Evolutionary conservation across 2,329 filamentous ascomycete genomes (phyloP), one percentile per base, ranked within the genome.

Genomic region (Thelonectria olida): DNA sequence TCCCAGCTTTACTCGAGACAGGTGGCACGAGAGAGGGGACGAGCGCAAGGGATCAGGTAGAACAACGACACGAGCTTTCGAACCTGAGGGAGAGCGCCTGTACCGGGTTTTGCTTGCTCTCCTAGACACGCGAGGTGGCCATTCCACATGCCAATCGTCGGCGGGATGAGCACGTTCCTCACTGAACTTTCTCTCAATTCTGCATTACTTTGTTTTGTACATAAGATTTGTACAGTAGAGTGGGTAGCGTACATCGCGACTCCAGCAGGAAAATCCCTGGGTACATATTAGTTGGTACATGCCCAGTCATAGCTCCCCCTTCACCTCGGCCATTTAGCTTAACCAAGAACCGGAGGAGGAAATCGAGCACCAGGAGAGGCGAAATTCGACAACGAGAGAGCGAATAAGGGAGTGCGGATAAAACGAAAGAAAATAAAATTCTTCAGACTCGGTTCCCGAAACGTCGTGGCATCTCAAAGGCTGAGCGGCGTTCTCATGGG

Each of bases 81-180:
- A 48, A 52, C 51, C 44, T 45, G 20, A 15, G 38, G 57, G 54
- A 54, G n/a, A 48, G 27, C 28, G 25, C 48, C 41, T 36, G 42
- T 54, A 55, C 60, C 55, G 23, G 52, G 45, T 59, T 54, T 20
- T 49, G 39, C 51, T 55, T 22, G 57, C 51, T 41, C 41, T 31
- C 22, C 48, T 36, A 54, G 44, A 65, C 55, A 54, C 60, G 53
- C 62, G 61, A 66, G 65, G 54, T 31, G 31, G 53, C 70, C 62
- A 65, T 39, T 53, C 54, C 59, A 63, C 68, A 72, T 72, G 62
- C 71, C 66, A 70, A 53, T 47, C 58, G 54, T 61, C 66, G 49
- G 54, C 62, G 60, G 64, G 54, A 57, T 54, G 60, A 62, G 49
- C 67, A 68, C 66, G 67, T 72, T 69, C 64, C 59, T 48, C 59